Percentiles rank a stretch among this genome's conserved stretches.
Evolutionary conservation across 176 grass and related monocot species (phyloP).

Genomic region (Bonia amplexicaulis): DNA sequence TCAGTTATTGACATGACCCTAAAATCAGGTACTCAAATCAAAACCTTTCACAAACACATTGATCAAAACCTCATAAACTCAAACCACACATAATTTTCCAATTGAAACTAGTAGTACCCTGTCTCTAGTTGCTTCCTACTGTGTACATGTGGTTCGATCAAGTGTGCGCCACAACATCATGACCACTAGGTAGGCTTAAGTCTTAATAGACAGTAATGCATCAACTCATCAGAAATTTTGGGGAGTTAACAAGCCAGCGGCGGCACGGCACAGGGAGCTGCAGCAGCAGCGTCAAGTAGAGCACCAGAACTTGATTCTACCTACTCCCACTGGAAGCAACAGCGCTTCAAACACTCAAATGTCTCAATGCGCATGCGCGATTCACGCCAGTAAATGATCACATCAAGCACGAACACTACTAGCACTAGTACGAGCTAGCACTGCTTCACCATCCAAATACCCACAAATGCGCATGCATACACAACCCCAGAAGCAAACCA

Average conservation of each 20-base stretch:
- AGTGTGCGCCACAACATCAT: background rate
- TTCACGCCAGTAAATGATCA: background rate
- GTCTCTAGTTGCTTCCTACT: background rate
- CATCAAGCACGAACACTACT: background rate
- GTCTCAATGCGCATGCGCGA: background rate
- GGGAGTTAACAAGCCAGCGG: background rate
- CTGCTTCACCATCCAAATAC: background rate
- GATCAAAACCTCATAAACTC: background rate
- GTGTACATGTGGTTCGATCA: background rate
- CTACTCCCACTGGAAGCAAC: background rate
- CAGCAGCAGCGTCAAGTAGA: background rate
- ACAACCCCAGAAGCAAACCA: background rate
- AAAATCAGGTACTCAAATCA: background rate
- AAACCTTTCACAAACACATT: background rate
- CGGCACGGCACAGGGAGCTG: background rate
- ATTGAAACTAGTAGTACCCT: background rate
- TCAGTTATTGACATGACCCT: background rate
- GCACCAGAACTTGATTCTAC: background rate
- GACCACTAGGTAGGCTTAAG: background rate
- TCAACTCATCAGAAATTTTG: background rate
- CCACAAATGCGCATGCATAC: background rate
- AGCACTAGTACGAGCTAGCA: background rate
- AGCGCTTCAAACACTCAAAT: background rate
- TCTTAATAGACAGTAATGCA: background rate
- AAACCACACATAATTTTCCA: background rate